Base-by-base conservation (phyloP, 495 filamentous ascomycete genomes). In the Penicillium waksmanii region DNA sequence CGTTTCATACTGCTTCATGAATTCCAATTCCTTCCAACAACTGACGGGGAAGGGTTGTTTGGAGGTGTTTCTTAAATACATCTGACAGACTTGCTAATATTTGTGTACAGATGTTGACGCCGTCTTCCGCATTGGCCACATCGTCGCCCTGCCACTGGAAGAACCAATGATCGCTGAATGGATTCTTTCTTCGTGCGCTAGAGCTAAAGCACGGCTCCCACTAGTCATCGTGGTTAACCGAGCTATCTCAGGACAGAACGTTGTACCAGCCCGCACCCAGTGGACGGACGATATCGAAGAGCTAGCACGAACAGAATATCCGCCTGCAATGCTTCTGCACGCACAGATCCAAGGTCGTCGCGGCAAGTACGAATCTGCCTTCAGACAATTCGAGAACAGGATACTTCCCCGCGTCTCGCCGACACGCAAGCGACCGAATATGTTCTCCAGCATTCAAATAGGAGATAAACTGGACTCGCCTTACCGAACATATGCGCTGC, bases 241-340 rank as follows among this genome's bases (percentile, higher is more conserved):
- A 9, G 56, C 53, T 2, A 54, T 73, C 3, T 34, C 15, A 5
- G 27, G 52, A 18, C 27, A 38, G 0, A 25, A 42, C 10, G 33
- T 36, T 13, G 11, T 50, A 7, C 61, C 63, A 12, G 7, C 42
- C 8, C 57, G 48, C 6, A 65, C 53, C 9, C 17, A 60, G 11
- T 58, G 65, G 55, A 57, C 68, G 8, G 36, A 57, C 0, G 40
- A 56, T 11, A 19, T 75, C 33, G 63, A 73, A 33, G 42, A 48
- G 2, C 52, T 75, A 1, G 72, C 73, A 0, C 21, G 62, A 3
- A 44, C 64, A 9, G 64, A 62, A 8, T 71, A 69, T 35, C 72
- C 73, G 0, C 57, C 63, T 2, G 74, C 76, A 1, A 68, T 80
- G 53, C 21, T 68, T 13, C 18, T 75, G 4, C 69, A 73, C 9